These are phyloP conservation scores for Sporothrix globosa DNA, from an alignment of 2,329 filamentous ascomycete genomes.

Conservation along the genomic window DNA sequence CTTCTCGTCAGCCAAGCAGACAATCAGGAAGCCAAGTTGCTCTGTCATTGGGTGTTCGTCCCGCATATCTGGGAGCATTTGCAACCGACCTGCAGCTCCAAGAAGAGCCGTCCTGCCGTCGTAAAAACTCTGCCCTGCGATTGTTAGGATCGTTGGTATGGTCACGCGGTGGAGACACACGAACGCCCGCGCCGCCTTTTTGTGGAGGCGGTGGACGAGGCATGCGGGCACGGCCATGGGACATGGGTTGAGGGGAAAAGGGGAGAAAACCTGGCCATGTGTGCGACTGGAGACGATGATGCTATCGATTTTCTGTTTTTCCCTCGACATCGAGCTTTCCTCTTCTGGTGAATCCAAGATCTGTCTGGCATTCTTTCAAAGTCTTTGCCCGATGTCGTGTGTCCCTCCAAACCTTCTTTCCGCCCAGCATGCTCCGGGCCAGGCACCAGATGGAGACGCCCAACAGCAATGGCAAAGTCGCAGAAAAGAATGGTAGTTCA, in stretches of 20 bases:
- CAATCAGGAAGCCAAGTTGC: slow-evolving; percentile 8
- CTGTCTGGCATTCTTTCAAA: neutral
- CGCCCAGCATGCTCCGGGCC: slow-evolving; percentile 16
- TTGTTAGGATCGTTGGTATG: slow-evolving; percentile 23
- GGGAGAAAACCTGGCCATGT: slow-evolving; percentile 26
- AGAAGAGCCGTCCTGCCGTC: neutral
- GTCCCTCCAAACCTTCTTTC: neutral
- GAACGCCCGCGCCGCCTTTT: slow-evolving; percentile 27
- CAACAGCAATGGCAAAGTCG: neutral
- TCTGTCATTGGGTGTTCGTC: slow-evolving; percentile 17
- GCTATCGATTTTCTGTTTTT: slow-evolving; percentile 19
- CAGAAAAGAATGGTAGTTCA: neutral
- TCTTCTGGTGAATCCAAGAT: slow-evolving; percentile 3
- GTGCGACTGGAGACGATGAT: slow-evolving; percentile 25
- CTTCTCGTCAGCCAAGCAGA: neutral
- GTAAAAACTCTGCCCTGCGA: slow-evolving; percentile 27
- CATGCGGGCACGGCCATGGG: neutral
- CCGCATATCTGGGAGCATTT: neutral
- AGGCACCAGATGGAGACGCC: neutral
- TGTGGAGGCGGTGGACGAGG: slow-evolving; percentile 27
- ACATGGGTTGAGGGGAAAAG: slow-evolving; percentile 19
- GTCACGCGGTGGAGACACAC: slow-evolving; percentile 29
- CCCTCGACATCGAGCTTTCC: neutral
- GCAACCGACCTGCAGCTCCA: slow-evolving; percentile 2
- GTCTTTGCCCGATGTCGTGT: neutral